A percentile compares a stretch with the other conserved stretches of the same genome.
Evolutionary conservation across 2,329 filamentous ascomycete genomes (phyloP).

Genomic region (Bipolaris bicolor): DNA sequence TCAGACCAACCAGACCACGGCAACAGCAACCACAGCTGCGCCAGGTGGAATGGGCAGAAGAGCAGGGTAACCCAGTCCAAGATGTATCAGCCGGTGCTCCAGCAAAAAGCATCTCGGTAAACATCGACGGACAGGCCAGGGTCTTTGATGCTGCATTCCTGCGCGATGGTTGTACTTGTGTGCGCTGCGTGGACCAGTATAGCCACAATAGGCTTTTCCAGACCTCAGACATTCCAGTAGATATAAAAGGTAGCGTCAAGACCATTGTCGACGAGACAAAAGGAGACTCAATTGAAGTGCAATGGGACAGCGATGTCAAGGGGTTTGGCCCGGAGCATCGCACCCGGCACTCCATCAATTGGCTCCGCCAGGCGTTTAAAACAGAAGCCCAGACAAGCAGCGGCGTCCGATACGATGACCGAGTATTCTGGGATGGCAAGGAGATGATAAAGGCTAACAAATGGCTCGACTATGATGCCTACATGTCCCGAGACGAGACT

Average conservation of each 20-base stretch:
- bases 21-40: conserved; percentile 26
- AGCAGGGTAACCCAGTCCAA: conserved; percentile 17
- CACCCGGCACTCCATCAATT: conserved; percentile 49
- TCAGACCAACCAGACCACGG: conserved; percentile 26
- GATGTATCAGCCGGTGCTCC: conserved; percentile 28
- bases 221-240: conserved; percentile 65
- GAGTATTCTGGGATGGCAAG: conserved; percentile 55
- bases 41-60: conserved; percentile 15
- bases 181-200: conserved; percentile 63
- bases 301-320: conserved; percentile 66
- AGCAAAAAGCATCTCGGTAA: conserved; percentile 39
- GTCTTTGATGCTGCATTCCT: conserved; percentile 51
- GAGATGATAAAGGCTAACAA: conserved; percentile 57
- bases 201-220: conserved; percentile 70
- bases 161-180: conserved; percentile 65
- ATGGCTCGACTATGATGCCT: conserved; percentile 72
- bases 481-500: conserved; percentile 64
- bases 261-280: conserved; percentile 46
- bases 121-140: conserved; percentile 40
- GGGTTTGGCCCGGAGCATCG: conserved; percentile 52
- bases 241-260: conserved; percentile 46
- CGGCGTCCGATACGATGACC: conserved; percentile 43
- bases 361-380: conserved; percentile 40
- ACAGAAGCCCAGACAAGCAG: conserved; percentile 41
- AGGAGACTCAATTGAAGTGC: conserved; percentile 59